Conservation (phyloP, 2,329 filamentous ascomycete species). For the Herpotrichia juniperi region DNA sequence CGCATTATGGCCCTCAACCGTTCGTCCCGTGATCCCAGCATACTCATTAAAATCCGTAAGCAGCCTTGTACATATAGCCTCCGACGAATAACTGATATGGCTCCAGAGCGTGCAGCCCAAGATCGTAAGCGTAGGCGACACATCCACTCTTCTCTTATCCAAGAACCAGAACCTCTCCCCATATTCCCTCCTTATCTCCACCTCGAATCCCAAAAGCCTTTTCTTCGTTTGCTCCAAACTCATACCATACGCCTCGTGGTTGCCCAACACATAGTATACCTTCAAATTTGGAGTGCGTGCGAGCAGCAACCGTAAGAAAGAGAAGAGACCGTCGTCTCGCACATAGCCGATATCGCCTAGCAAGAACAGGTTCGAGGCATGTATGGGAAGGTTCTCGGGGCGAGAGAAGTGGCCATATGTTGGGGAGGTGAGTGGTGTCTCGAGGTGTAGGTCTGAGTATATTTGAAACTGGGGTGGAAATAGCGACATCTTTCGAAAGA, state of each 20-base stretch:
- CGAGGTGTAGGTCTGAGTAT: constrained; percentile 1
- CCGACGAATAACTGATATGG: background rate
- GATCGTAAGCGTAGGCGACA: constrained; percentile 12
- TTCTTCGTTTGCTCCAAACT: background rate
- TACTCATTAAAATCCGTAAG: constrained; percentile 17
- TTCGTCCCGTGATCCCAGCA: constrained; percentile 13
- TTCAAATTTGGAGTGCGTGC: constrained; percentile 13
- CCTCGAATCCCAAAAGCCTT: constrained; percentile 10
- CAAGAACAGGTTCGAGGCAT: constrained; percentile 10
- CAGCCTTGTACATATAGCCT: background rate
- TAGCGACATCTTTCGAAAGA: too few species aligned
- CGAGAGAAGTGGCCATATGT: background rate
- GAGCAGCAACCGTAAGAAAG: constrained; percentile 17
- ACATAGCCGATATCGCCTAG: constrained; percentile 19
- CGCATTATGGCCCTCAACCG: constrained; percentile 45
- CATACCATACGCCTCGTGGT: constrained; percentile 19
- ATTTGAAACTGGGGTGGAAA: constrained; percentile 2
- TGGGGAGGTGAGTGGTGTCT: background rate
- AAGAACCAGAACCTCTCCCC: constrained; percentile 19
- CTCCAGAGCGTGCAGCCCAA: constrained; percentile 23
- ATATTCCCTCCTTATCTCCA: constrained; percentile 1
- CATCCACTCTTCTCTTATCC: constrained; percentile 11
- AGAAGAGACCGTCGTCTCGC: constrained; percentile 2
- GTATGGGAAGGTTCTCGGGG: constrained; percentile 9
- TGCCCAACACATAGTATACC: constrained; percentile 19